These are phyloP conservation scores for Bipolaris victoriae DNA, from an alignment of 2,329 filamentous ascomycete genomes.

Conservation along the genomic window DNA sequence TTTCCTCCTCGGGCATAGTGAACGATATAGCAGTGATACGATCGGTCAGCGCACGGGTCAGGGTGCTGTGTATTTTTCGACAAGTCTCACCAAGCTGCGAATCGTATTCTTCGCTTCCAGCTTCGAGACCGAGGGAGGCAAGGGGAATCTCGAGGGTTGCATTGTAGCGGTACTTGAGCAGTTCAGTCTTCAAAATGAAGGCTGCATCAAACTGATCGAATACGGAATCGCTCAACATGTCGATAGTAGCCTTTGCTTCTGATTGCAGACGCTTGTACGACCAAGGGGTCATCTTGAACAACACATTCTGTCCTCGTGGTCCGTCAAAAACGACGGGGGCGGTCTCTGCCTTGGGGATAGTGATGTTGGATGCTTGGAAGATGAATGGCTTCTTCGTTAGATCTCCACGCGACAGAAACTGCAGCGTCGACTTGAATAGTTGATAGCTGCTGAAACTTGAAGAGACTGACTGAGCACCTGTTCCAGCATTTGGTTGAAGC, in stretches of 20 bases:
- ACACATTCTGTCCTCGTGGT: slow-evolving; percentile 74
- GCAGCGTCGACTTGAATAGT: slow-evolving; percentile 91
- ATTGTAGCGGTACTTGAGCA: slow-evolving; percentile 62
- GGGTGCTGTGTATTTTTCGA: slow-evolving; percentile 65
- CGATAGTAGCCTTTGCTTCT: slow-evolving; percentile 75
- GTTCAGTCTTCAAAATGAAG: slow-evolving; percentile 71
- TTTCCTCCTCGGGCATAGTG: slow-evolving; percentile 30
- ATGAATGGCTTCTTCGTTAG: slow-evolving; percentile 70
- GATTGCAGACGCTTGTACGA: slow-evolving; percentile 76
- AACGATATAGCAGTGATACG: slow-evolving; percentile 69
- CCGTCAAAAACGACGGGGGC: slow-evolving; percentile 81
- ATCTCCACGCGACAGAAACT: slow-evolving; percentile 79
- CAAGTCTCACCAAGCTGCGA: slow-evolving; percentile 50
- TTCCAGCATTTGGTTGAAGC: slow-evolving; percentile 75
- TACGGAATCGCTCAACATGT: slow-evolving; percentile 73
- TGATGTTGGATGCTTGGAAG: slow-evolving; percentile 50
- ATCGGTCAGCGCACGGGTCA: slow-evolving; percentile 73
- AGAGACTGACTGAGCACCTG: slow-evolving; percentile 74
- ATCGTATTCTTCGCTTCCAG: slow-evolving; percentile 32
- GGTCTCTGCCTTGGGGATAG: slow-evolving; percentile 50
- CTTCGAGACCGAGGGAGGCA: slow-evolving; percentile 36
- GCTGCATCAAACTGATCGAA: slow-evolving; percentile 83
- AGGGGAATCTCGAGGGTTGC: slow-evolving; percentile 54
- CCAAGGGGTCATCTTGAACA: slow-evolving; percentile 90
- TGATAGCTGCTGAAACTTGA: slow-evolving; percentile 87